phyloP scores from a whole-genome alignment of 2,329 filamentous ascomycete species.

The Boeremia exigua region DNA sequence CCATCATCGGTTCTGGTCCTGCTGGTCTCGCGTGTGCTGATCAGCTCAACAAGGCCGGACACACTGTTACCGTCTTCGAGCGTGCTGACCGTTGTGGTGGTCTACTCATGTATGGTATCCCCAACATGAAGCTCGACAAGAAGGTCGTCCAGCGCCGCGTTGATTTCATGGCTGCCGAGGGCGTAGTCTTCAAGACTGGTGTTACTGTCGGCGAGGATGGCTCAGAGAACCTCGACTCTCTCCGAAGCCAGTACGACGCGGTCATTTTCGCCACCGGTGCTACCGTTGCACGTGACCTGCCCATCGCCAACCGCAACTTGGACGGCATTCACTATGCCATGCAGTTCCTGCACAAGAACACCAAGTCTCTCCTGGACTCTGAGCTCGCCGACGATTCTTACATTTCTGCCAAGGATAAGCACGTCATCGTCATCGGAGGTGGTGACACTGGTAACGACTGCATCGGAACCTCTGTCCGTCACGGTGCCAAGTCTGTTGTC shows the following conservation, averaged over 20 bases:
- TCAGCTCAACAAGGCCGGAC: constrained; percentile 91
- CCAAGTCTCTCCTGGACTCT: constrained; percentile 94
- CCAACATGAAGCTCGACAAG: constrained; percentile 99
- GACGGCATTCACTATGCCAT: constrained; percentile 95
- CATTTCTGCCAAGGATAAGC: constrained; percentile 93
- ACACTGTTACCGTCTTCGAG: constrained; percentile 89
- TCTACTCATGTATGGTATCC: constrained; percentile 97
- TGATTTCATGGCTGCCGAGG: constrained; percentile 92
- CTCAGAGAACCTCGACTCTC: constrained; percentile 69
- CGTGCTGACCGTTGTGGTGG: constrained; percentile 89
- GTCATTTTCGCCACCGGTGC: constrained; percentile 92
- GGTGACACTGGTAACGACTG: constrained; percentile 98
- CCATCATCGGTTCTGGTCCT: constrained; percentile 89
- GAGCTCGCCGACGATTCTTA: constrained; percentile 82
- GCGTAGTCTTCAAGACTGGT: constrained; percentile 80
- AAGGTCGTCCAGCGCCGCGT: constrained; percentile 93
- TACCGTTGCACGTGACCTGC: constrained; percentile 89
- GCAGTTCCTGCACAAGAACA: constrained; percentile 97
- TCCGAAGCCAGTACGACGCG: constrained; percentile 77
- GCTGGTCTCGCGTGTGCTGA: constrained; percentile 89
- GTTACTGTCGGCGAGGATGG: constrained; percentile 80
- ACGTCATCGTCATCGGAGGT: constrained; percentile 95
- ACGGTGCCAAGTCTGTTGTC: constrained; percentile 92
- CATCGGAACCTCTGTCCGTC: constrained; percentile 93
- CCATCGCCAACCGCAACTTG: constrained; percentile 85